Evolutionary conservation across 192 early-diverging fungal genomes (phyloP).

Genomic region (Powellomyces hirtus): DNA sequence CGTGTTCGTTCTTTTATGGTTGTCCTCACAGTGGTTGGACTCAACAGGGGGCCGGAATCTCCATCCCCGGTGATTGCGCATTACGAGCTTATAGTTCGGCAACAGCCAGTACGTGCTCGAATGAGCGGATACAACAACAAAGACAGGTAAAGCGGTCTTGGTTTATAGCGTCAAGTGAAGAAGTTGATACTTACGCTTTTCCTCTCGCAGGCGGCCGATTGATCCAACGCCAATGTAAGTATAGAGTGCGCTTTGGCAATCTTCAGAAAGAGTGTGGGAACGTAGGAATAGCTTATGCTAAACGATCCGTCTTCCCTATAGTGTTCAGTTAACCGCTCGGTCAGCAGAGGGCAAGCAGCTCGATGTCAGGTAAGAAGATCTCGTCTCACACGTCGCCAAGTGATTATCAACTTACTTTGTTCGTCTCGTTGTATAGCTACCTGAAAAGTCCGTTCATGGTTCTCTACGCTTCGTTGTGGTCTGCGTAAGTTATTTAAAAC

Average conservation of each 20-base stretch:
- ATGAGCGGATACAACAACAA: constrained; percentile 35
- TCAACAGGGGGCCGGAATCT: background rate
- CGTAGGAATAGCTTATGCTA: background rate
- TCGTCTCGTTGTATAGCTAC: background rate
- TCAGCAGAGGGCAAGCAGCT: background rate
- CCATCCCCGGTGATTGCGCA: background rate
- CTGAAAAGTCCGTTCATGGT: background rate
- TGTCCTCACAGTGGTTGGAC: background rate
- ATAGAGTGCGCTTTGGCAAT: background rate
- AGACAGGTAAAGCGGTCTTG: too few species aligned
- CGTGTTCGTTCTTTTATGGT: background rate
- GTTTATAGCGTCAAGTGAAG: too few species aligned
- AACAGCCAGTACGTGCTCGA: constrained; percentile 39
- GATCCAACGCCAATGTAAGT: constrained; percentile 13
- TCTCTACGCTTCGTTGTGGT: background rate
- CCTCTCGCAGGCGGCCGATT: constrained; percentile 8
- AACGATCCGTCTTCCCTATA: background rate
- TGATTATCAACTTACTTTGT: background rate
- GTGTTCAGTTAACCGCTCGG: background rate
- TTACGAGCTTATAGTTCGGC: constrained; percentile 32
- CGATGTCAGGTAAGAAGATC: background rate
- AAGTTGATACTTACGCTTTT: too few species aligned
- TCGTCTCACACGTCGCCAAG: background rate
- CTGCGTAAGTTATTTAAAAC: constrained; percentile 16
- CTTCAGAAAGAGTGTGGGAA: too few species aligned